Percentiles rank a stretch among this genome's conserved stretches.
Evolutionary conservation across 1,139 yeast species (phyloP).

Genomic region (Williopsis jadinii): DNA sequence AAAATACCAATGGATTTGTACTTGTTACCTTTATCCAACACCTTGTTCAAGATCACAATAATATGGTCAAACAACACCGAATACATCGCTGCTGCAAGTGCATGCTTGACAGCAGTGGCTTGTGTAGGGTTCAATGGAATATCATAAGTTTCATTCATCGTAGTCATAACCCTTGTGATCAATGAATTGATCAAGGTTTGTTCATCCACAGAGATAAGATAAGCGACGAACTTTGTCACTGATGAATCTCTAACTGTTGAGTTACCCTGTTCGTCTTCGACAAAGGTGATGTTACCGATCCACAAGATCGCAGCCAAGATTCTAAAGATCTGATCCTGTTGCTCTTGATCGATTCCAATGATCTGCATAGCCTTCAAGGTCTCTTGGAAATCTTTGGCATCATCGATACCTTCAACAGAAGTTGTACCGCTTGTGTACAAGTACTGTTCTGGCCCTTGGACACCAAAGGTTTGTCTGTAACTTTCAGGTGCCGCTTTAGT

Average conservation of each 20-base stretch:
- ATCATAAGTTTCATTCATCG: slow-evolving; percentile 87
- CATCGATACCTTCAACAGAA: slow-evolving; percentile 81
- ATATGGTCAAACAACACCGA: slow-evolving; percentile 95
- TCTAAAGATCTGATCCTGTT: slow-evolving; percentile 87
- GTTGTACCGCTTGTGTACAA: slow-evolving; percentile 86
- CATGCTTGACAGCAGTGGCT: slow-evolving; percentile 92
- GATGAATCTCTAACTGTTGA: slow-evolving; percentile 75
- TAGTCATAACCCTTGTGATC: slow-evolving; percentile 79
- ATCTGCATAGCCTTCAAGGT: slow-evolving; percentile 82
- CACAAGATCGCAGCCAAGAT: slow-evolving; percentile 81
- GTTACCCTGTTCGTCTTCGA: slow-evolving; percentile 83
- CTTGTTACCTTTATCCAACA: slow-evolving; percentile 42
- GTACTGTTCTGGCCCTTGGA: slow-evolving; percentile 91
- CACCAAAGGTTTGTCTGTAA: slow-evolving; percentile 78
- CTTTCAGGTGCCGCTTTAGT: slow-evolving; percentile 85
- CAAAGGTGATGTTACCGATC: slow-evolving; percentile 89
- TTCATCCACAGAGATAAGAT: slow-evolving; percentile 75
- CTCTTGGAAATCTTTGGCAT: slow-evolving; percentile 66
- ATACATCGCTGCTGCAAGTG: slow-evolving; percentile 91
- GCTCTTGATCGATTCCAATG: slow-evolving; percentile 74
- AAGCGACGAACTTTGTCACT: slow-evolving; percentile 91
- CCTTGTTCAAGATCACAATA: slow-evolving; percentile 84
- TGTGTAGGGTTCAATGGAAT: slow-evolving; percentile 89
- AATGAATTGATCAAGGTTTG: slow-evolving; percentile 60
- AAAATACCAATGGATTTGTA: slow-evolving; percentile 84